A percentile compares a stretch with the other conserved stretches of the same genome.
phyloP scores from a whole-genome alignment of 2,329 filamentous ascomycete species.

The Emergomyces orientalis region DNA sequence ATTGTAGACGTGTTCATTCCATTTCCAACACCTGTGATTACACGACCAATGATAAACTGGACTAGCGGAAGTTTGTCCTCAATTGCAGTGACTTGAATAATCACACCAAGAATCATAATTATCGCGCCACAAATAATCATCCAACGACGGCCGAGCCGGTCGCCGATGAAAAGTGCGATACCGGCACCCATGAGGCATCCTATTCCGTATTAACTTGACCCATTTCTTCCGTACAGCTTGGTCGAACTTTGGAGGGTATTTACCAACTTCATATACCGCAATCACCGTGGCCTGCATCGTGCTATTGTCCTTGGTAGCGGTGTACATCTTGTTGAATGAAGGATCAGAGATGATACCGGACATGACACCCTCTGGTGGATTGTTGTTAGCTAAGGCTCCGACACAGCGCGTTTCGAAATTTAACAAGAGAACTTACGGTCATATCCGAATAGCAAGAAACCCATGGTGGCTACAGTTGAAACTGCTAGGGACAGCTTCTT shows the following conservation, averaged over 20 bases:
- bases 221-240: background rate
- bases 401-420: background rate
- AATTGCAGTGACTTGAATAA: constrained; percentile 17
- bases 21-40: constrained; percentile 43
- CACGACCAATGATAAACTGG: constrained; percentile 42
- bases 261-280: constrained; percentile 43
- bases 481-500: constrained; percentile 48
- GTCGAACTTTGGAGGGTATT: background rate
- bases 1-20: constrained; percentile 44
- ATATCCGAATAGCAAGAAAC: constrained; percentile 51
- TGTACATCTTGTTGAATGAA: constrained; percentile 14
- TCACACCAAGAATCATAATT: constrained; percentile 31
- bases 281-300: constrained; percentile 43
- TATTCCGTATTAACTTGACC: background rate
- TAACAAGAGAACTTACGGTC: constrained; percentile 29
- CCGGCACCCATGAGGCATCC: constrained; percentile 23
- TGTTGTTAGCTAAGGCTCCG: background rate
- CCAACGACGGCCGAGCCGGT: constrained; percentile 23
- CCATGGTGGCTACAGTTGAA: constrained; percentile 51
- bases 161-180: constrained; percentile 19
- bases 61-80: constrained; percentile 29
- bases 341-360: constrained; percentile 17
- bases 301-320: constrained; percentile 22
- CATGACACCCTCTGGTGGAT: constrained; percentile 18
- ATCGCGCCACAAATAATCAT: constrained; percentile 47